Evolutionary conservation across 371 early-diverging fungal genomes (phyloP).

Genomic region (Mortierella sp.): DNA sequence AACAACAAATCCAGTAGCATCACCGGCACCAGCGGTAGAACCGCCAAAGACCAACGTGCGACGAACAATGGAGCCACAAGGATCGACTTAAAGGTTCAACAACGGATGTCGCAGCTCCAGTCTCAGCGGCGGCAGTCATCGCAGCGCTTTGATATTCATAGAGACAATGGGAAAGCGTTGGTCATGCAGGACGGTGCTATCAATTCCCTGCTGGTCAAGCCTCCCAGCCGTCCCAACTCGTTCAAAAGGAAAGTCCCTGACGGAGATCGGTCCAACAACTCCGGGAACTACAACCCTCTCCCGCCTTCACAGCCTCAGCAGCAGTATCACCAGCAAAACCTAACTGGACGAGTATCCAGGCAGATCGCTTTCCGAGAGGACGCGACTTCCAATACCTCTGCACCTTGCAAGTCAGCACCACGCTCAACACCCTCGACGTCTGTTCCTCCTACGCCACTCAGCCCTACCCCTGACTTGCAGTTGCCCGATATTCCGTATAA

Average conservation of each 20-base stretch:
- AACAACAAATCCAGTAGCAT: not conserved
- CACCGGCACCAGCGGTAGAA: not conserved
- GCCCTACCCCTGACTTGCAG: not conserved
- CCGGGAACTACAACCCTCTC: not conserved
- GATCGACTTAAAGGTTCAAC: conserved; percentile 11
- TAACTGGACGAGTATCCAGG: not conserved
- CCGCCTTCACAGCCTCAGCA: not conserved
- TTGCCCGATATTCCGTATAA: conserved; percentile 36
- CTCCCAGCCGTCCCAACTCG: not conserved
- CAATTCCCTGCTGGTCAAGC: not conserved
- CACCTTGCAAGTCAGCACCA: conserved; percentile 17
- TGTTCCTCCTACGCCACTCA: not conserved
- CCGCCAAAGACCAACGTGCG: conserved; percentile 12
- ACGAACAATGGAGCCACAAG: conserved; percentile 2
- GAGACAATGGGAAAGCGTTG: conserved; percentile 13
- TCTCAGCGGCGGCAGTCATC: not conserved
- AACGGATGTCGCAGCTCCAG: conserved; percentile 3
- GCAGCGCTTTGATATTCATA: not conserved
- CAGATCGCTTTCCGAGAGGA: not conserved
- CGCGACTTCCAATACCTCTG: not conserved
- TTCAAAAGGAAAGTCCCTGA: not conserved
- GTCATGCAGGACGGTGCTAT: not conserved
- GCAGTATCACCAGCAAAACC: not conserved
- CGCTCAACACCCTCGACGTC: conserved; percentile 12
- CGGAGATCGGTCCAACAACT: not conserved